Base-by-base conservation (phyloP, 116 monocot genomes). In the Zostera marina region DNA sequence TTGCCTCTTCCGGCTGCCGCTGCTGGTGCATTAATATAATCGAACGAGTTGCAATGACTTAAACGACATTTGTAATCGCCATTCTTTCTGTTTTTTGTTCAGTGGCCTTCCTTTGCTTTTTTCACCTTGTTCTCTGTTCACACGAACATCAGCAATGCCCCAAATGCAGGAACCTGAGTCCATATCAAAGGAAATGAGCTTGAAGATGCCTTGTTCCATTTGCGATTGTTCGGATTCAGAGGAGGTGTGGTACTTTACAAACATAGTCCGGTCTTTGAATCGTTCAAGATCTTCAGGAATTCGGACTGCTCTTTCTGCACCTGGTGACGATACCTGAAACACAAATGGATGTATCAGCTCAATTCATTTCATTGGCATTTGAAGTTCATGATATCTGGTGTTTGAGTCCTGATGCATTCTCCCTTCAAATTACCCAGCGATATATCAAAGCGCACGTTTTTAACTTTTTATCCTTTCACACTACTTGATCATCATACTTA, bases 51-150 rank as follows among this genome's bases (percentile, higher is more conserved):
- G 61, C 59, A 94, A 70, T 8, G 75, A 81, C 24, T 68, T 74
- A 47, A 94, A 85, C 9, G 79, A 55, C 9, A 79, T 84, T 44
- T 77, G 77, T 62, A 94, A 25, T 12, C 78, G 51, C 94, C 88
- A 94, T 11, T 94, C 85, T 54, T 69, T 84, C 55, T 85, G 88
- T 51, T 88, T 88, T 70, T 88, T 94, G 77, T 59, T 85, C n/a
- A 85, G 25, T 1, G 84, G 85, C 21, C 94, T 84, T 32, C 94
- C 88, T 62, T 88, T 87, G 0, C 0, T 32, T 32, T 32, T 20
- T 11, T 88, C 88, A 20, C 77, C 72, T 49, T 79, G 58, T 19
- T 90, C 64, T 64, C 88, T 74, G 55, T 94, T 94, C 8, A 65
- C 47, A 66, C 77, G 84, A 59, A 94, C 84, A 68, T 94, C 85